Evolutionary conservation across 2,329 filamentous ascomycete species (phyloP).

Genomic region (Claviceps sp.): DNA sequence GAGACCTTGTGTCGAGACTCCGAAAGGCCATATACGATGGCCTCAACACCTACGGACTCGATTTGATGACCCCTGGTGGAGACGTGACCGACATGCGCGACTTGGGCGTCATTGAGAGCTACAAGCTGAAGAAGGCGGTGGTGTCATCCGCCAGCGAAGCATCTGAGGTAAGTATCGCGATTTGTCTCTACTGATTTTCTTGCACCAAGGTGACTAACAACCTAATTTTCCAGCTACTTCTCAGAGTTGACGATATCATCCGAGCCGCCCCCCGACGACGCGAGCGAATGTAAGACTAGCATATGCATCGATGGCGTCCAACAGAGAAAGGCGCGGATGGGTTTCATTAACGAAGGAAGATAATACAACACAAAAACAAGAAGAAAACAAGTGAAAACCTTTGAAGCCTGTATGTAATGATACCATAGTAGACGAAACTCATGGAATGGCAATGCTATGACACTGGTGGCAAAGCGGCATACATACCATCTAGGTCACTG

Average conservation of each 20-base stretch:
- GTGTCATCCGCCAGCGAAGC: conserved; percentile 93
- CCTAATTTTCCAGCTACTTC: conserved; percentile 47
- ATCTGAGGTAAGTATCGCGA: conserved; percentile 63
- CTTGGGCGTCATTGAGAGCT: conserved; percentile 88
- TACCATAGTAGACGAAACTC: conserved; percentile 22
- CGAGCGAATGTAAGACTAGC: conserved; percentile 22
- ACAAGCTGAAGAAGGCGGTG: conserved; percentile 97
- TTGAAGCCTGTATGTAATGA: conserved; percentile 22
- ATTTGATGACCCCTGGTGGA: conserved; percentile 78
- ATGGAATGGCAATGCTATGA: conserved; percentile 11
- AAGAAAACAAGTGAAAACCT: not conserved
- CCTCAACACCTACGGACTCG: conserved; percentile 81
- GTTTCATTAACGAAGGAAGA: not conserved
- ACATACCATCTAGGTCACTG: not conserved
- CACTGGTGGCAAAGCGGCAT: conserved; percentile 3
- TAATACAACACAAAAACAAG: not conserved
- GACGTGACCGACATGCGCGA: conserved; percentile 94
- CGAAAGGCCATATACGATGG: conserved; percentile 92
- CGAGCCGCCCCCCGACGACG: conserved; percentile 64
- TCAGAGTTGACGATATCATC: conserved; percentile 97
- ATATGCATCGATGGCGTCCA: not conserved
- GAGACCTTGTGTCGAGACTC: conserved; percentile 80
- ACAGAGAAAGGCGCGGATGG: not conserved
- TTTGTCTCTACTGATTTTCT: not conserved
- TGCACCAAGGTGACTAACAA: not conserved